Evolutionary conservation across 805 yeast species (phyloP).

Genomic region (Candida qinlingensis): DNA sequence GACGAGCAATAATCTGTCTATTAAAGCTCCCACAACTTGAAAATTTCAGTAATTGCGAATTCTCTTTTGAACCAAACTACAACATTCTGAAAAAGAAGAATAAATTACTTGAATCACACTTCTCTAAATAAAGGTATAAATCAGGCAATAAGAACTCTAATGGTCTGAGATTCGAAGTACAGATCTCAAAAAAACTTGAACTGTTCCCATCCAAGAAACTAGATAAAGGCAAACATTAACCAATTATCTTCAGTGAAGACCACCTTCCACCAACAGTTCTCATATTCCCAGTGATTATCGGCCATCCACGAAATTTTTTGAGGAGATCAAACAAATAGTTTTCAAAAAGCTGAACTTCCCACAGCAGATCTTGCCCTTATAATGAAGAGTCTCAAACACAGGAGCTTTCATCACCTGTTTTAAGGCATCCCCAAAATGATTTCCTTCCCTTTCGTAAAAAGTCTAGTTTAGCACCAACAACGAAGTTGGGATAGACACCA

Average conservation of each 20-base stretch:
- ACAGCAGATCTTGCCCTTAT: not conserved
- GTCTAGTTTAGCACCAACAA: not conserved
- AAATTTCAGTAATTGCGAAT: conserved; percentile 69
- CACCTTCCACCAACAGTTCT: not conserved
- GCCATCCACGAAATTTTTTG: not conserved
- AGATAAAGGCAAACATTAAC: not conserved
- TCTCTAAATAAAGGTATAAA: conserved; percentile 73
- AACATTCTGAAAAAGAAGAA: conserved; percentile 95
- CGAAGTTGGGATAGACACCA: not conserved
- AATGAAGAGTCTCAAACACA: not conserved
- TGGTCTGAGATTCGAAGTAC: not conserved
- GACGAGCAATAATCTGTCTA: conserved; percentile 86
- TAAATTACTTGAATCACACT: conserved; percentile 83
- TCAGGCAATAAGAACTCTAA: conserved; percentile 71
- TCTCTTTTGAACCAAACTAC: conserved; percentile 92
- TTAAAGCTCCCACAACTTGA: conserved; percentile 84
- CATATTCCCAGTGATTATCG: not conserved
- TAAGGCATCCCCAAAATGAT: not conserved
- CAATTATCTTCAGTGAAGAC: not conserved
- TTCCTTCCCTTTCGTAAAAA: not conserved
- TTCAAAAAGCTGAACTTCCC: not conserved
- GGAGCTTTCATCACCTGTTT: not conserved
- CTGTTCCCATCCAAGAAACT: not conserved
- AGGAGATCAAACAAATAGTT: not conserved
- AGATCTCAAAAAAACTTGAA: not conserved